A percentile compares a stretch with the other conserved stretches of the same genome.
Evolutionary conservation across 2,329 filamentous ascomycete species (phyloP).

Genomic region (Bipolaris oryzae): DNA sequence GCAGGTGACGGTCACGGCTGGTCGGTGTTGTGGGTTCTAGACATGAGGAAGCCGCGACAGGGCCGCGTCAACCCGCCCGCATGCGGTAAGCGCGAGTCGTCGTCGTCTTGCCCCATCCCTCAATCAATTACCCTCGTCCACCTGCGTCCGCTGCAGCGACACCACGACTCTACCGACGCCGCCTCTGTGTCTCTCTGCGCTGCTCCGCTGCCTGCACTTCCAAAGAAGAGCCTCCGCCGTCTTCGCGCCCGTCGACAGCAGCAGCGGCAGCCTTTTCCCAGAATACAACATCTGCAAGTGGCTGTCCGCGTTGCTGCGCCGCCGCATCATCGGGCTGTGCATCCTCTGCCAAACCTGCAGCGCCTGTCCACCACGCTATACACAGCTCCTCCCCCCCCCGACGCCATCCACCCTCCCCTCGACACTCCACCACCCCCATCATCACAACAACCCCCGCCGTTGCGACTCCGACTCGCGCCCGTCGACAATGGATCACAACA

Average conservation of each 20-base stretch:
- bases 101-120: conserved; percentile 22
- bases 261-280: conserved; percentile 11
- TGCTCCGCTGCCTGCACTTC: conserved; percentile 14
- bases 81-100: conserved; percentile 19
- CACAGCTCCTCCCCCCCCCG: conserved; percentile 11
- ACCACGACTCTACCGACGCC: conserved; percentile 13
- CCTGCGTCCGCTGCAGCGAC: conserved; percentile 13
- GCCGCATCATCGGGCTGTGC: conserved; percentile 32
- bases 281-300: conserved; percentile 16
- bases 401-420: conserved; percentile 10
- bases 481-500: conserved; percentile 44
- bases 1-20: conserved; percentile 10
- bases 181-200: conserved; percentile 10
- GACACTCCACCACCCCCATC: conserved; percentile 16
- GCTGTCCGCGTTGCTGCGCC: conserved; percentile 24
- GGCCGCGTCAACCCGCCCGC: conserved; percentile 19
- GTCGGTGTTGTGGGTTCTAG: conserved; percentile 21
- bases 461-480: conserved; percentile 28
- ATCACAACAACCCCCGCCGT: conserved; percentile 8
- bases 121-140: conserved; percentile 22
- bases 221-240: neutral
- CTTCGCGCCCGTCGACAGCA: neutral
- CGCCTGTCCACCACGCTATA: conserved; percentile 15
- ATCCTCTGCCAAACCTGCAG: conserved; percentile 25
- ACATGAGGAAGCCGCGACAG: conserved; percentile 23